Conservation (phyloP, 108 stramenopile genomes). For the Cyclotella sp. region DNA sequence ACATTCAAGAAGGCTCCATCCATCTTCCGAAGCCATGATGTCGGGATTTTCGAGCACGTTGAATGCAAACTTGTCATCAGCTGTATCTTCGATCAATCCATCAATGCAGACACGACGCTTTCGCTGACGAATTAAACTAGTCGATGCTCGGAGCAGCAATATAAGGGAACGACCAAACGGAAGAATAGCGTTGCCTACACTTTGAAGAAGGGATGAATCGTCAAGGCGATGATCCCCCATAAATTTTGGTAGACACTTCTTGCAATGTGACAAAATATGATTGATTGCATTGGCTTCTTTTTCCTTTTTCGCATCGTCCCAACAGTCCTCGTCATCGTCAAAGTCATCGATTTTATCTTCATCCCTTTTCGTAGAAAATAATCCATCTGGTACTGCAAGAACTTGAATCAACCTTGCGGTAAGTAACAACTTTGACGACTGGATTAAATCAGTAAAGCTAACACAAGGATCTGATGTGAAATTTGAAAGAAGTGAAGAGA, state of each 20-base stretch:
- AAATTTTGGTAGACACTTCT: conserved; percentile 18
- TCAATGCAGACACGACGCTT: conserved; percentile 33
- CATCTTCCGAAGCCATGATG: conserved; percentile 76
- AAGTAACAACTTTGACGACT: conserved; percentile 59
- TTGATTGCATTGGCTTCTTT: conserved; percentile 59
- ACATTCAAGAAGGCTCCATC: conserved; percentile 66
- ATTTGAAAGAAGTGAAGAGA: conserved; percentile 72
- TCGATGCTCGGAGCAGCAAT: conserved; percentile 76
- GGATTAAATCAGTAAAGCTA: conserved; percentile 56
- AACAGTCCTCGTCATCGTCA: conserved; percentile 33
- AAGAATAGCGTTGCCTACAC: conserved; percentile 73
- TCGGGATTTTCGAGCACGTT: conserved; percentile 59
- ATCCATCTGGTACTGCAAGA: conserved; percentile 71
- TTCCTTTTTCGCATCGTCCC: conserved; percentile 45
- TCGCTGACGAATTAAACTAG: conserved; percentile 59
- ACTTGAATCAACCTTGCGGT: conserved; percentile 77
- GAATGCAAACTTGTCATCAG: conserved; percentile 43
- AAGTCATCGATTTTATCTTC: conserved; percentile 38
- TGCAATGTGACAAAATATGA: conserved; percentile 55
- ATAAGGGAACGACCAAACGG: conserved; percentile 81
- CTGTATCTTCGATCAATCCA: conserved; percentile 14
- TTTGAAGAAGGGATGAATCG: conserved; percentile 52
- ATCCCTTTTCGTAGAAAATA: conserved; percentile 51
- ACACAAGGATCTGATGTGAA: conserved; percentile 38
- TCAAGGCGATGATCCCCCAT: conserved; percentile 20